Percentiles rank a stretch among this genome's conserved stretches.
phyloP scores from a whole-genome alignment of 2,329 filamentous ascomycete genomes.

The Ascochyta koolunga region DNA sequence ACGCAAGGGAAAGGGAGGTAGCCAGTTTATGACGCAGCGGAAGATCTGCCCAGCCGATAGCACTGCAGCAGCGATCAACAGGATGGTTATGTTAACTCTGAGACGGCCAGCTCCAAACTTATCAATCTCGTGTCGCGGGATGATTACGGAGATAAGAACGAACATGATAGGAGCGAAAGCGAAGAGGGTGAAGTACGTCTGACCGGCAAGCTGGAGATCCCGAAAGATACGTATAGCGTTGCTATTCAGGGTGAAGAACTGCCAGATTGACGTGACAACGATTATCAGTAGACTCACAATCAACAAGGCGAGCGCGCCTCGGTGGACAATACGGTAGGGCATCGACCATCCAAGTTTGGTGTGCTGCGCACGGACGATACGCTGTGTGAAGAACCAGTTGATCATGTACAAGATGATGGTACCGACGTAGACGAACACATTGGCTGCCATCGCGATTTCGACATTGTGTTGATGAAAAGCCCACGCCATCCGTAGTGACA shows the following conservation, averaged over 20 bases:
- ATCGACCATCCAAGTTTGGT: constrained; percentile 73
- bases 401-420: constrained; percentile 78
- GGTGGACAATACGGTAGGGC: constrained; percentile 56
- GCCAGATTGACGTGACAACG: constrained; percentile 68
- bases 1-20: constrained; percentile 54
- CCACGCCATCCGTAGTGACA: constrained; percentile 49
- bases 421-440: constrained; percentile 74
- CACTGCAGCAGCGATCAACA: constrained; percentile 62
- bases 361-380: constrained; percentile 75
- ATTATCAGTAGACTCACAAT: constrained; percentile 68
- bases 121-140: constrained; percentile 52
- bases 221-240: constrained; percentile 61
- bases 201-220: constrained; percentile 68
- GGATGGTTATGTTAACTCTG: constrained; percentile 69
- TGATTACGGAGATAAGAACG: constrained; percentile 55
- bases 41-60: constrained; percentile 75
- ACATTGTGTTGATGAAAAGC: constrained; percentile 49
- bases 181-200: constrained; percentile 67
- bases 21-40: constrained; percentile 66
- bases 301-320: constrained; percentile 60
- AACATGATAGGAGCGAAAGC: constrained; percentile 71
- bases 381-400: constrained; percentile 79
- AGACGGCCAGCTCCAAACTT: constrained; percentile 74
- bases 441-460: constrained; percentile 62
- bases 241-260: constrained; percentile 68